Evolutionary conservation across 2,329 filamentous ascomycete genomes (phyloP).

Genomic region (Alternaria ventricosa): DNA sequence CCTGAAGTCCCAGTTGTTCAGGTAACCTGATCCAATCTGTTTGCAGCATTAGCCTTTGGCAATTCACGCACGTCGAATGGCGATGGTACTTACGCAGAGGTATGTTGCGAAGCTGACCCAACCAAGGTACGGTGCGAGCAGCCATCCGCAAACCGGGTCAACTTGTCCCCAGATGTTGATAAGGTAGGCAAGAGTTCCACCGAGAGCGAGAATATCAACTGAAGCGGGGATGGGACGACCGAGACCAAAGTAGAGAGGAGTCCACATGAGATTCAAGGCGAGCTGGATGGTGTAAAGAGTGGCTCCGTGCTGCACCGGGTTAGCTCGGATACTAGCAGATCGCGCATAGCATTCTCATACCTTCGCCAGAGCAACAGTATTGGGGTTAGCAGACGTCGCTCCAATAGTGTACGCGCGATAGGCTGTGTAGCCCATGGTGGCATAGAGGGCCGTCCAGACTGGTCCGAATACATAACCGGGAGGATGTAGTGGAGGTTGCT

Average conservation of each 20-base stretch:
- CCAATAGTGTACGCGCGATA: conserved; percentile 75
- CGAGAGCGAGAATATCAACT: conserved; percentile 76
- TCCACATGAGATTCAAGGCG: conserved; percentile 85
- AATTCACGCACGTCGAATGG: neutral
- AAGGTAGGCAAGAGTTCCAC: conserved; percentile 71
- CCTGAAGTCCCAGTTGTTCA: conserved; percentile 52
- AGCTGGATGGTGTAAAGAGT: conserved; percentile 88
- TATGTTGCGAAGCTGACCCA: conserved; percentile 93
- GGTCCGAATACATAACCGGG: conserved; percentile 66
- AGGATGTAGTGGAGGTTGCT: conserved; percentile 67
- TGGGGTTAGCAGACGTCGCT: conserved; percentile 58
- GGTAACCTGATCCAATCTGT: conserved; percentile 45
- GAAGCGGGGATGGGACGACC: conserved; percentile 76
- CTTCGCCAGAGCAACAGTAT: conserved; percentile 65
- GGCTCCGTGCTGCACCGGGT: conserved; percentile 62
- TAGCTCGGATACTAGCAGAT: neutral
- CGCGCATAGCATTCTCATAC: conserved; percentile 33
- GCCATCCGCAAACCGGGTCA: conserved; percentile 74
- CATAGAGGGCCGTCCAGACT: conserved; percentile 65
- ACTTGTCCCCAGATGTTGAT: conserved; percentile 77
- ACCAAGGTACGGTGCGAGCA: conserved; percentile 79
- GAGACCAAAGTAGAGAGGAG: conserved; percentile 88
- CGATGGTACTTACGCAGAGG: conserved; percentile 62
- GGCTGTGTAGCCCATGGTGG: conserved; percentile 85
- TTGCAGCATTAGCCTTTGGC: conserved; percentile 15